Evolutionary conservation across 805 yeast species (phyloP).

Genomic region (Schwanniomyces pseudopolymorphus): DNA sequence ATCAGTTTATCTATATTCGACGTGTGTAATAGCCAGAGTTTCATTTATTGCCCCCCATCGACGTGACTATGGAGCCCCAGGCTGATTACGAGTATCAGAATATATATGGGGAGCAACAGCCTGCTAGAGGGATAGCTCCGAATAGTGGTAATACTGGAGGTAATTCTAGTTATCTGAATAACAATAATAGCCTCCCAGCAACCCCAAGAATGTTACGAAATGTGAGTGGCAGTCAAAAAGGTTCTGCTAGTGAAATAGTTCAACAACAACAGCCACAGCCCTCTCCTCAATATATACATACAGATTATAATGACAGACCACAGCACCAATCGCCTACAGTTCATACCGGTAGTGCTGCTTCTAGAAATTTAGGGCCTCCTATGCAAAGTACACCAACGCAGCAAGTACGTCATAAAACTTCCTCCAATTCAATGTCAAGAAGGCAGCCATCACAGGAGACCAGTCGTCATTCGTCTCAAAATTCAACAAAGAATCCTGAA

Average conservation of each 20-base stretch:
- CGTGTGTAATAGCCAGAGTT: not conserved
- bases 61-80: conserved; percentile 10
- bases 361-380: conserved; percentile 13
- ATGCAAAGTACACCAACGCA: not conserved
- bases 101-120: conserved; percentile 3
- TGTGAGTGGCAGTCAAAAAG: conserved; percentile 41
- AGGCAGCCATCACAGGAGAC: not conserved
- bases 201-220: conserved; percentile 70
- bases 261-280: conserved; percentile 7
- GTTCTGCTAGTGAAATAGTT: conserved; percentile 8
- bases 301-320: conserved; percentile 1
- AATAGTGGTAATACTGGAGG: conserved; percentile 1
- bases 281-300: not conserved
- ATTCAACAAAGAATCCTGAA: conserved; percentile 12
- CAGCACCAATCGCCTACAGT: conserved; percentile 1
- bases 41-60: not conserved
- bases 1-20: not conserved
- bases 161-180: not conserved
- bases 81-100: conserved; percentile 9
- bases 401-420: not conserved
- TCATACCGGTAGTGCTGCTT: conserved; percentile 9
- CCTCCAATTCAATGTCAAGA: not conserved
- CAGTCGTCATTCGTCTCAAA: not conserved
- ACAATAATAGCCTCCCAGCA: conserved; percentile 47
- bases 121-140: conserved; percentile 1